phyloP scores from a whole-genome alignment of 192 early-diverging fungal species.

The Coemansia umbellata region DNA sequence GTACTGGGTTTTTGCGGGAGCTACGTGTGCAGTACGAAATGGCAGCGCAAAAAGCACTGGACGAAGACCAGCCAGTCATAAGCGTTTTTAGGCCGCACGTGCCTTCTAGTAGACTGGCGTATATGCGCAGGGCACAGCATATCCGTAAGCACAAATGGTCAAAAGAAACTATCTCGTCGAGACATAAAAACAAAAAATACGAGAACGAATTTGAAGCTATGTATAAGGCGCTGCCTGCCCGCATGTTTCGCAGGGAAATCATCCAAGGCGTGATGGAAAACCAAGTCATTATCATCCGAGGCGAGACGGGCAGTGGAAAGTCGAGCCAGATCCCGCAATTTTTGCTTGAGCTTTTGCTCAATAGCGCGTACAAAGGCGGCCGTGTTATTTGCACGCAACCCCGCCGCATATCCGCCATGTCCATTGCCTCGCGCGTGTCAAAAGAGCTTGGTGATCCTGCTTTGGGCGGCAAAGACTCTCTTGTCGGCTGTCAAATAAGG shows the following conservation, averaged over 20 bases:
- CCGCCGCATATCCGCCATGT: conserved; percentile 68
- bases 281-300: conserved; percentile 32
- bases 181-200: not conserved
- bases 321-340: conserved; percentile 84
- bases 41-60: no score
- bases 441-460: conserved; percentile 50
- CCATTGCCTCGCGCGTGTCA: conserved; percentile 58
- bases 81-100: no score
- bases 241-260: conserved; percentile 5
- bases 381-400: conserved; percentile 86
- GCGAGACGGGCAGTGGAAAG: conserved; percentile 49
- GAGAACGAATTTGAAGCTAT: not conserved
- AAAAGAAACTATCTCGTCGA: not conserved
- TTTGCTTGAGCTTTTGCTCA: conserved; percentile 64
- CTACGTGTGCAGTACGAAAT: conserved; percentile 10
- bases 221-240: conserved; percentile 17
- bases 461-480: conserved; percentile 5
- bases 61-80: no score
- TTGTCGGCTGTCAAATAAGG: conserved; percentile 58
- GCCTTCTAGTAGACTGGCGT: no score
- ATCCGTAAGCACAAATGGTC: no score
- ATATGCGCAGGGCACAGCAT: no score
- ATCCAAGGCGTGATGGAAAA: not conserved
- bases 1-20: conserved; percentile 5
- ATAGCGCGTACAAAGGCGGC: conserved; percentile 26